These are phyloP conservation scores for Lipomyces orientalis DNA, from an alignment of 805 yeast genomes.

Conservation along the genomic window DNA sequence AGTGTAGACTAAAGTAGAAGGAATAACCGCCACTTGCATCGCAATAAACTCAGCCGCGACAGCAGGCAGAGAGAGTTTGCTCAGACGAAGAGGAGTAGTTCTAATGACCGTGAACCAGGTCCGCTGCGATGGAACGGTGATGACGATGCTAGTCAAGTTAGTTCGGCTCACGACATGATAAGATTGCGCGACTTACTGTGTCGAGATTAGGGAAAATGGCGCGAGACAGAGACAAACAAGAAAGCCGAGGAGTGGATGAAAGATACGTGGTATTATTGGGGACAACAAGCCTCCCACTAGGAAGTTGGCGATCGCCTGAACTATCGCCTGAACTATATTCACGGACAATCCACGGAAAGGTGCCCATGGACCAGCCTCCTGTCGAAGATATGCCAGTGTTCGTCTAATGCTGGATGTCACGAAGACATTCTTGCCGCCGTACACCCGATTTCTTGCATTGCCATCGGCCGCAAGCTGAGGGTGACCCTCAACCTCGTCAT, in stretches of 20 bases:
- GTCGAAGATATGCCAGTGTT: conserved; percentile 12
- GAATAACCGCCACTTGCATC: background rate
- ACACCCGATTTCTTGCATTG: background rate
- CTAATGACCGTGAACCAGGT: conserved; percentile 2
- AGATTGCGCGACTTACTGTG: conserved; percentile 4
- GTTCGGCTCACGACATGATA: background rate
- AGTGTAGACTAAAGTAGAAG: background rate
- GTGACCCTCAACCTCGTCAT: conserved; percentile 8
- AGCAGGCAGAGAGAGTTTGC: conserved; percentile 13
- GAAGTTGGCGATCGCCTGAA: background rate
- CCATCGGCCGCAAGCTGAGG: conserved; percentile 11
- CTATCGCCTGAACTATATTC: conserved; percentile 6
- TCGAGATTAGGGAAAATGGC: conserved; percentile 12
- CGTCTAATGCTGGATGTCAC: conserved; percentile 18
- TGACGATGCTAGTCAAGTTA: conserved; percentile 8
- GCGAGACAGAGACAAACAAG: conserved; percentile 10
- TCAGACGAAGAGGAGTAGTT: background rate
- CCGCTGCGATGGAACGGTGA: conserved; percentile 18
- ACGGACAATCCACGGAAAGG: conserved; percentile 16
- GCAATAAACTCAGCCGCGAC: conserved; percentile 4
- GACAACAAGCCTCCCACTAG: background rate
- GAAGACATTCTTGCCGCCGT: conserved; percentile 4
- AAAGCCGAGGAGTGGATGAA: background rate
- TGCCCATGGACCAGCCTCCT: conserved; percentile 13
- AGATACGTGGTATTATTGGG: background rate